These are phyloP conservation scores for Zymoseptoria brevis DNA, from an alignment of 2,329 filamentous ascomycete species.

Conservation along the genomic window DNA sequence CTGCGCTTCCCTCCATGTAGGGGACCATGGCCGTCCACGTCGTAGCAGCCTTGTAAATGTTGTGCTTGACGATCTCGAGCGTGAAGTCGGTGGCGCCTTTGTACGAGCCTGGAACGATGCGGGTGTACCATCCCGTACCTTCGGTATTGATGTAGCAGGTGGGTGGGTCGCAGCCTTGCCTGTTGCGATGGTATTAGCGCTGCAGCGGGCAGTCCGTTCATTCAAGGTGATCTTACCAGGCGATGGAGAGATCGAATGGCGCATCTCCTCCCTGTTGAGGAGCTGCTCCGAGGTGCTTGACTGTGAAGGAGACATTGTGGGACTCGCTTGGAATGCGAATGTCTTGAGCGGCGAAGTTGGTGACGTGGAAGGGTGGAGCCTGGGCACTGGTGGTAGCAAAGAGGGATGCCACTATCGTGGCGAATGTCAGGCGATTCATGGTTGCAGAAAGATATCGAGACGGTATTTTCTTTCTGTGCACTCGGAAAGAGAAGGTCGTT, in stretches of 20 bases:
- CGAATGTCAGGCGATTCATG: not conserved
- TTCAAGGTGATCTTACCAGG: constrained; percentile 5
- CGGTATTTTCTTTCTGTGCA: not conserved
- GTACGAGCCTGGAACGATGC: constrained; percentile 2
- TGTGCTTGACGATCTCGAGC: constrained; percentile 8
- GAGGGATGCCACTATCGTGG: not conserved
- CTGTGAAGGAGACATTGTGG: constrained; percentile 16
- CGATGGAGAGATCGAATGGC: constrained; percentile 6
- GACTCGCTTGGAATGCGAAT: constrained; percentile 5
- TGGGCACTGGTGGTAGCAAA: not conserved
- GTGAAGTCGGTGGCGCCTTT: constrained; percentile 1
- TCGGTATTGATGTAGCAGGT: not conserved
- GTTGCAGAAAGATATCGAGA: not conserved
- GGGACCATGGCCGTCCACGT: constrained; percentile 5
- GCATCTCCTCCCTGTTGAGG: constrained; percentile 15
- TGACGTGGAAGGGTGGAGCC: constrained; percentile 12
- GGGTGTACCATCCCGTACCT: constrained; percentile 2
- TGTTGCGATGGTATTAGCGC: not conserved
- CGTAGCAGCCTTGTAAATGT: constrained; percentile 3
- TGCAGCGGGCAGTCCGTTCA: not conserved
- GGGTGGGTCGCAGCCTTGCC: not conserved
- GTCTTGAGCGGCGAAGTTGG: constrained; percentile 10
- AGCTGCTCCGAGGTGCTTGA: constrained; percentile 15
- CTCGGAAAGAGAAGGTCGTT: not conserved
- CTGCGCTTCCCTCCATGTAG: not conserved